phyloP scores from a whole-genome alignment of 2,329 filamentous ascomycete genomes.

The Monilinia laxa region DNA sequence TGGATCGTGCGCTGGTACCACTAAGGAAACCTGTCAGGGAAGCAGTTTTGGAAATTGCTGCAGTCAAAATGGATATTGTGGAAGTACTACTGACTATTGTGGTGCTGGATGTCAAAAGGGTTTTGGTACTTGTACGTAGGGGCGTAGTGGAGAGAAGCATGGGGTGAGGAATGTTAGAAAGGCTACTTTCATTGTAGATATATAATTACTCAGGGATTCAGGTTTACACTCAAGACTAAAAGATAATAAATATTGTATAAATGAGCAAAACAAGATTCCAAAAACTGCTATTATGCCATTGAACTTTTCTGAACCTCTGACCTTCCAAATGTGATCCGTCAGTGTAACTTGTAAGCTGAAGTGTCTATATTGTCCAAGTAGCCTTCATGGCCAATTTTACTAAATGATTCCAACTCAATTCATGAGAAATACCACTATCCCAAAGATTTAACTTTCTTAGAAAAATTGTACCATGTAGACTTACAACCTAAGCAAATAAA shows the following conservation, averaged over 20 bases:
- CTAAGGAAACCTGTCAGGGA: slow-evolving; percentile 27
- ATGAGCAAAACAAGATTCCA: background rate
- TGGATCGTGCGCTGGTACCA: slow-evolving; percentile 25
- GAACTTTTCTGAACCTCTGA: background rate
- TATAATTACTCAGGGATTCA: background rate
- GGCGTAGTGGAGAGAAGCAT: background rate
- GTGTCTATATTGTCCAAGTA: background rate
- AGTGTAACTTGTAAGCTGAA: background rate
- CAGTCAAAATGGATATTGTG: slow-evolving; percentile 25
- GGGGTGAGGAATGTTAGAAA: background rate
- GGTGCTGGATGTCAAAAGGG: slow-evolving; percentile 16
- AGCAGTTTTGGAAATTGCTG: slow-evolving; percentile 30
- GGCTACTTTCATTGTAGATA: slow-evolving; percentile 10
- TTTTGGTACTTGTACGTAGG: slow-evolving; percentile 19
- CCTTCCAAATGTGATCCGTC: too few relatives aligned
- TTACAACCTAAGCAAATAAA: background rate
- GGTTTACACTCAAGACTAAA: background rate
- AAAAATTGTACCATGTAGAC: background rate
- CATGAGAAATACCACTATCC: background rate
- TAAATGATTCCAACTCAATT: background rate
- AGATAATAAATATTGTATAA: slow-evolving; percentile 4
- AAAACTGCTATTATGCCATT: background rate
- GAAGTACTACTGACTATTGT: slow-evolving; percentile 21
- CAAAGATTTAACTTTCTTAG: background rate
- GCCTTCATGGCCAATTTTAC: background rate